Base-by-base conservation (phyloP, 768 basidiomycete genomes). In the Trametes maxima region DNA sequence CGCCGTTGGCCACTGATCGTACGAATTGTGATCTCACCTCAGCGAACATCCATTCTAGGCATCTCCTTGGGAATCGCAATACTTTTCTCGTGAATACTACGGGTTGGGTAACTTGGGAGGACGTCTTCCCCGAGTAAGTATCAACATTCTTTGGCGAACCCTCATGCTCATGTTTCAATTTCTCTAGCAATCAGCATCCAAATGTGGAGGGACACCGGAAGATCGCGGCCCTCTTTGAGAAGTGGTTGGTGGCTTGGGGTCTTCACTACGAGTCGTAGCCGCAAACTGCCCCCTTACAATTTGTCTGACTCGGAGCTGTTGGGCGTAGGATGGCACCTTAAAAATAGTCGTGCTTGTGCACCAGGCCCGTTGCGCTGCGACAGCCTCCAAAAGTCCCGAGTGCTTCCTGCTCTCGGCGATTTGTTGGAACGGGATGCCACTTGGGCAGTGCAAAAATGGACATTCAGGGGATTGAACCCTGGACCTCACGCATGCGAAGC, bases 81-180 rank as follows among this genome's bases (percentile, higher is more conserved):
- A 74, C 82, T 19, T 83, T 79, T 70, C 71, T 85, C 0, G 83
- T 85, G 22, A 76, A 85, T 64, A 82, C 84, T 8, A 83, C 81
- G 0, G 83, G 82, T 4, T 86, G 83, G 83, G 78, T 84, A 19
- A 75, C 75, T 1, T 83, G 65, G 59, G 77, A 67, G 0, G 83
- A 85, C 62, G 80, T 85, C 13, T 82, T 80, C 67, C 76, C 80
- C 11, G 77, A 75, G 77, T 78, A 59, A 58, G 74, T 62, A 17
- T 19, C 42, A 35, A 33, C 8, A 8, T 3, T 33, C n/a, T 33
- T 33, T 8, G 8, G 28, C 8, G 8, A 33, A 33, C 3, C 4
- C 28, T 33, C 4, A 8, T 33, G 8, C 28, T 33, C 28, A 33
- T 8, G 28, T 8, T 8, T 3, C 3, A 33, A 33, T 33, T 33